These are phyloP conservation scores for Datura wrightii DNA, from an alignment of 257 asterid genomes.

Conservation along the genomic window DNA sequence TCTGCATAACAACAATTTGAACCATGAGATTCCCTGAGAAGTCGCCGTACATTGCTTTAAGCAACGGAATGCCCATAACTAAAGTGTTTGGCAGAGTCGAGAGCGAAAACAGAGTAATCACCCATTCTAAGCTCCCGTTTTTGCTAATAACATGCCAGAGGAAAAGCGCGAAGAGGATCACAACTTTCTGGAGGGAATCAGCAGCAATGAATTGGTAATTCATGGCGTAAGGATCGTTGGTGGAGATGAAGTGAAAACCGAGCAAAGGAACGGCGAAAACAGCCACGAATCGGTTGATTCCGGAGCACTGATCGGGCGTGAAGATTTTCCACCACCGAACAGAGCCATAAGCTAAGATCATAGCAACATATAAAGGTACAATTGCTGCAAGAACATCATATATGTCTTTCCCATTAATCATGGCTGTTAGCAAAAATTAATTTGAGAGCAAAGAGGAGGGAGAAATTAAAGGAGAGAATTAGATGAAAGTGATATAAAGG, in stretches of 20 bases:
- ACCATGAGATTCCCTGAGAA: conserved; percentile 89
- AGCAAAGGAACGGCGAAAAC: conserved; percentile 92
- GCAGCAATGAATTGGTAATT: conserved; percentile 90
- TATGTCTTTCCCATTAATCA: conserved; percentile 84
- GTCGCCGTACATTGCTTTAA: conserved; percentile 92
- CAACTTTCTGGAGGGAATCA: conserved; percentile 79
- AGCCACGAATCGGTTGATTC: conserved; percentile 91
- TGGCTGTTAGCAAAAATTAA: conserved; percentile 25
- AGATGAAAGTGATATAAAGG: background rate
- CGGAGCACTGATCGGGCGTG: conserved; percentile 93
- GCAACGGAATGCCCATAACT: conserved; percentile 90
- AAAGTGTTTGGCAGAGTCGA: conserved; percentile 92
- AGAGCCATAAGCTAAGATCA: conserved; percentile 85
- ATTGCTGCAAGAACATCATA: conserved; percentile 87
- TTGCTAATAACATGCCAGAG: conserved; percentile 68
- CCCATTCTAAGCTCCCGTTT: conserved; percentile 76
- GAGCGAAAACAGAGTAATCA: conserved; percentile 79
- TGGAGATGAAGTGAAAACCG: conserved; percentile 87
- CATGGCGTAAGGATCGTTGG: conserved; percentile 77
- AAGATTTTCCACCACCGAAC: conserved; percentile 94
- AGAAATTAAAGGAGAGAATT: background rate
- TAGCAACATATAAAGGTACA: conserved; percentile 79
- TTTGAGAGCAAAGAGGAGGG: background rate
- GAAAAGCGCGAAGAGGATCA: conserved; percentile 66
- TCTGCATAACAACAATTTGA: conserved; percentile 89